These are phyloP conservation scores for Margaritispora aquatica DNA, from an alignment of 495 filamentous ascomycete species.

Conservation along the genomic window DNA sequence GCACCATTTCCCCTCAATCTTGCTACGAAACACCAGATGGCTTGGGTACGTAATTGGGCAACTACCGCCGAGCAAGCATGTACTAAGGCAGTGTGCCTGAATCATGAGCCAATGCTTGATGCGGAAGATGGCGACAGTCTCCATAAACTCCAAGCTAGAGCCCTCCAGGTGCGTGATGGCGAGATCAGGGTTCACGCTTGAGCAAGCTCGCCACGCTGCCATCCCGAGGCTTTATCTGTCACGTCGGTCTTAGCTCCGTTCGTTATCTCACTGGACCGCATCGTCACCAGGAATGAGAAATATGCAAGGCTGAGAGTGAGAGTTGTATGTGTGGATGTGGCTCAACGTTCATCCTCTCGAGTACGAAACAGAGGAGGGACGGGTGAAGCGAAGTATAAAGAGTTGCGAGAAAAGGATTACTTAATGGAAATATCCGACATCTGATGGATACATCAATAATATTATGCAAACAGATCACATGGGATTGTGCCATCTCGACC, in stretches of 20 bases:
- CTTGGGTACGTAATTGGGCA: not conserved
- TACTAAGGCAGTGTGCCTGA: not conserved
- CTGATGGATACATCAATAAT: not conserved
- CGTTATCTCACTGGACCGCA: not conserved
- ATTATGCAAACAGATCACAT: not conserved
- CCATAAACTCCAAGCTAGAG: not conserved
- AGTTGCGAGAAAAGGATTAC: not conserved
- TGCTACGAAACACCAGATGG: not conserved
- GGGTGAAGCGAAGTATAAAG: not conserved
- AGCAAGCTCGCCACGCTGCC: slow-evolving; percentile 3
- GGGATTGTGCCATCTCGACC: not conserved
- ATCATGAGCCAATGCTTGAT: not conserved
- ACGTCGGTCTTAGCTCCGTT: too few species aligned
- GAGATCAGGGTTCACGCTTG: not conserved
- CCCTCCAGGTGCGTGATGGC: slow-evolving; percentile 3
- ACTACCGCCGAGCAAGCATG: not conserved
- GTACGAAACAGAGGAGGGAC: not conserved
- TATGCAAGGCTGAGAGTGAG: slow-evolving; percentile 11
- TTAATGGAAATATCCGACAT: not conserved
- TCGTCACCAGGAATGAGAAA: not conserved
- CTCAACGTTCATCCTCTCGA: too few species aligned
- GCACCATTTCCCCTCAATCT: not conserved
- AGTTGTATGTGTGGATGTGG: too few species aligned
- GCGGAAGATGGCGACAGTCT: not conserved
- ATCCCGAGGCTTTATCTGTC: slow-evolving; percentile 6